Percentiles rank a stretch among this genome's conserved stretches.
Evolutionary conservation across 148 eudicot genomes (phyloP).

Genomic region (Rhododendron henanense): DNA sequence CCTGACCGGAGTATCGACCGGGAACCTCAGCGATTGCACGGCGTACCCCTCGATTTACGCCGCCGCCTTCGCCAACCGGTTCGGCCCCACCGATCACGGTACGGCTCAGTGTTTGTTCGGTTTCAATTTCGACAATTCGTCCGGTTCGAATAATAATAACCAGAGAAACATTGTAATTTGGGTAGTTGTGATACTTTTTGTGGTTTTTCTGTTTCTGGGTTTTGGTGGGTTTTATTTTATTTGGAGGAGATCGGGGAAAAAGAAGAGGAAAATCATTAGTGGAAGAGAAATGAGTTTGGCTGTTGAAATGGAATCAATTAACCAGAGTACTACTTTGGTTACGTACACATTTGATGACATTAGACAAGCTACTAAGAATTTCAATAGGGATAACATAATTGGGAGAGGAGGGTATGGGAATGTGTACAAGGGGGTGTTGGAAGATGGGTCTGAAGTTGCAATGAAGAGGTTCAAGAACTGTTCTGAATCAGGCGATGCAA

Average conservation of each 20-base stretch:
- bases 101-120: conserved; percentile 54
- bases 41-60: conserved; percentile 57
- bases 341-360: conserved; percentile 65
- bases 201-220: conserved; percentile 25
- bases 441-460: conserved; percentile 73
- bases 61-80: conserved; percentile 45
- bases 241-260: conserved; percentile 18
- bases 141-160: conserved; percentile 3
- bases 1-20: conserved; percentile 30
- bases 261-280: conserved; percentile 19
- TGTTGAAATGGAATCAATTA: conserved; percentile 54
- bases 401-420: conserved; percentile 95
- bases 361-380: conserved; percentile 57
- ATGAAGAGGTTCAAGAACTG: conserved; percentile 90
- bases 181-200: conserved; percentile 21
- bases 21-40: conserved; percentile 59
- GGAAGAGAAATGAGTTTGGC: conserved; percentile 23
- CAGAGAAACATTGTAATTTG: conserved; percentile 23
- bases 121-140: conserved; percentile 19
- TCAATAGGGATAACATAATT: conserved; percentile 57
- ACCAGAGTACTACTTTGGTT: conserved; percentile 59
- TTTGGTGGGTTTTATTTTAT: conserved; percentile 28
- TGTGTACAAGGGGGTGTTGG: conserved; percentile 76
- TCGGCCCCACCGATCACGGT: conserved; percentile 64
- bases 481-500: conserved; percentile 70